phyloP scores from a whole-genome alignment of 2,329 filamentous ascomycete species.

The Trichophyton simii region DNA sequence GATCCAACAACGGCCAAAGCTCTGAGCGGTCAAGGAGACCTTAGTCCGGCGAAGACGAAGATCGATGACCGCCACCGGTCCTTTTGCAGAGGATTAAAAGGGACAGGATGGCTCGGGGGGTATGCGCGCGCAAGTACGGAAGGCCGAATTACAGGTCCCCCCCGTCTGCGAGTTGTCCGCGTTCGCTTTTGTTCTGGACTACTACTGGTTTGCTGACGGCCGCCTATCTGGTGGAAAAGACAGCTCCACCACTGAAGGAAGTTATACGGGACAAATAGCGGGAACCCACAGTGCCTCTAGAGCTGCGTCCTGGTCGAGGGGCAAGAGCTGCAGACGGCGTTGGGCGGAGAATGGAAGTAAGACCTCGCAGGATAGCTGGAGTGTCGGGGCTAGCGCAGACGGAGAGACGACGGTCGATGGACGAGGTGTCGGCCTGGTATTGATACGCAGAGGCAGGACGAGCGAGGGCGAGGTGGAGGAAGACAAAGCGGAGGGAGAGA shows the following conservation, averaged over 20 bases:
- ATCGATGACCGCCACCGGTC: neutral
- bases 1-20: neutral
- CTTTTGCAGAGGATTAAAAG: no score
- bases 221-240: neutral
- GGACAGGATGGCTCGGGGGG: neutral
- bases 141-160: neutral
- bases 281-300: neutral
- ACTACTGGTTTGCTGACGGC: neutral
- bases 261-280: neutral
- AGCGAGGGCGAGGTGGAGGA: neutral
- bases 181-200: neutral
- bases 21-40: neutral
- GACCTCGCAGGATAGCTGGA: neutral
- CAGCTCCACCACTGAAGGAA: neutral
- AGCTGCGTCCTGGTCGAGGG: neutral
- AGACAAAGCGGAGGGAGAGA: neutral
- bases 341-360: neutral
- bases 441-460: no score
- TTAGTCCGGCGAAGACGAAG: neutral
- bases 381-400: no score
- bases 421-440: neutral
- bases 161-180: neutral
- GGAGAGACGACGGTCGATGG: neutral
- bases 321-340: neutral
- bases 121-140: neutral